Conservation (phyloP, 2,329 filamentous ascomycete species). For the Ceratocystis destructans region DNA sequence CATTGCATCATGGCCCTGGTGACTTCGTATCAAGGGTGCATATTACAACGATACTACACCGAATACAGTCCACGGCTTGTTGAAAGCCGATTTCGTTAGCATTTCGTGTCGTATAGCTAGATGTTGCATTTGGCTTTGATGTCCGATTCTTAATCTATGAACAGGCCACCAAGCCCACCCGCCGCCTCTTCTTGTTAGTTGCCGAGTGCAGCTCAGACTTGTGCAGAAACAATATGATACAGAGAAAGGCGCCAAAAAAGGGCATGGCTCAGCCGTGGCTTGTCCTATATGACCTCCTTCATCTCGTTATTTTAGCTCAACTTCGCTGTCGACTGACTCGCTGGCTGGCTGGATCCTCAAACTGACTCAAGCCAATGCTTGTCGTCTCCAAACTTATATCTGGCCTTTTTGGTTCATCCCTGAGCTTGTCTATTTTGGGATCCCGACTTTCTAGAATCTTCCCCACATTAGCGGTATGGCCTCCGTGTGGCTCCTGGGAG, state of each 20-base stretch:
- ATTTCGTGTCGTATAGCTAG: background rate
- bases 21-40: background rate
- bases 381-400: conserved; percentile 11
- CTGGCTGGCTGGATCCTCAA: background rate
- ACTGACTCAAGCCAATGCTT: conserved; percentile 6
- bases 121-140: background rate
- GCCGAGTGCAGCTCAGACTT: background rate
- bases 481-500: background rate
- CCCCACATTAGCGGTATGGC: conserved; percentile 1
- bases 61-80: too few relatives aligned
- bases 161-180: background rate
- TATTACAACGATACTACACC: too few relatives aligned
- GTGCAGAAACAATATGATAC: background rate
- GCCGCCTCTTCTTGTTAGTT: background rate
- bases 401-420: conserved; percentile 12
- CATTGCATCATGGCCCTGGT: too few relatives aligned
- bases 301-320: background rate
- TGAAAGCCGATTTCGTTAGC: background rate
- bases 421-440: conserved; percentile 14
- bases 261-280: background rate
- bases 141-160: background rate
- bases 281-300: background rate
- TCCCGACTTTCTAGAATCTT: conserved; percentile 15
- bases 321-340: background rate
- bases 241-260: background rate